Conservation (phyloP, 805 yeast genomes). For the Ogataea glucozyma region DNA sequence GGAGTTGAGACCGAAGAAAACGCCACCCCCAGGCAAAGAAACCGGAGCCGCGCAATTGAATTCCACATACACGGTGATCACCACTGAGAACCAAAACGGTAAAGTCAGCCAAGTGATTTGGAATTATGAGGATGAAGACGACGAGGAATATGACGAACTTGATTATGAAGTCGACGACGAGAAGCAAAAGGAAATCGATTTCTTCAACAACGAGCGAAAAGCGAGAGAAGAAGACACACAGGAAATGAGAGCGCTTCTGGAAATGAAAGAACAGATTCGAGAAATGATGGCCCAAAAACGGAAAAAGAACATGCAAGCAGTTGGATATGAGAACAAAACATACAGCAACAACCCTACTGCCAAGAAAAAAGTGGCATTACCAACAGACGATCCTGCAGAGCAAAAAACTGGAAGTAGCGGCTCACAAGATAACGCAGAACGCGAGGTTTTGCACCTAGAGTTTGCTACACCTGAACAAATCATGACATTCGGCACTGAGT, state of each 20-base stretch:
- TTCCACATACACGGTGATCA: not conserved
- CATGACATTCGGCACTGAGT: not conserved
- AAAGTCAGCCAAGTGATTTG: slow-evolving; percentile 3
- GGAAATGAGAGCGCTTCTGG: slow-evolving; percentile 11
- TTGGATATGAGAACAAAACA: not conserved
- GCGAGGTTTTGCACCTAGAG: slow-evolving; percentile 17
- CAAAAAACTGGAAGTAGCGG: too few species aligned
- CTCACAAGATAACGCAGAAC: not conserved
- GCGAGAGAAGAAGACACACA: slow-evolving; percentile 19
- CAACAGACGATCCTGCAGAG: too few species aligned
- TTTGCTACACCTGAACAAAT: slow-evolving; percentile 28
- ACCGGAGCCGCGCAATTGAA: not conserved
- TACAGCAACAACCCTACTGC: too few species aligned
- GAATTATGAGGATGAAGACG: slow-evolving; percentile 3
- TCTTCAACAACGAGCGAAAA: slow-evolving; percentile 21
- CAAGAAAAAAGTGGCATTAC: too few species aligned
- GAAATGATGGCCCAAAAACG: slow-evolving; percentile 9
- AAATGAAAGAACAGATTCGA: slow-evolving; percentile 8
- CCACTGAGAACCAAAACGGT: not conserved
- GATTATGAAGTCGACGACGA: slow-evolving; percentile 3
- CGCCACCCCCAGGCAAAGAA: not conserved
- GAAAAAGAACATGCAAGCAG: not conserved
- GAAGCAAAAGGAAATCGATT: slow-evolving; percentile 10
- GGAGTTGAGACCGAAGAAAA: slow-evolving; percentile 10
- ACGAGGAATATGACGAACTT: slow-evolving; percentile 6